Conservation (phyloP, 306 rosid species). For the Sechiopsis laciniata region DNA sequence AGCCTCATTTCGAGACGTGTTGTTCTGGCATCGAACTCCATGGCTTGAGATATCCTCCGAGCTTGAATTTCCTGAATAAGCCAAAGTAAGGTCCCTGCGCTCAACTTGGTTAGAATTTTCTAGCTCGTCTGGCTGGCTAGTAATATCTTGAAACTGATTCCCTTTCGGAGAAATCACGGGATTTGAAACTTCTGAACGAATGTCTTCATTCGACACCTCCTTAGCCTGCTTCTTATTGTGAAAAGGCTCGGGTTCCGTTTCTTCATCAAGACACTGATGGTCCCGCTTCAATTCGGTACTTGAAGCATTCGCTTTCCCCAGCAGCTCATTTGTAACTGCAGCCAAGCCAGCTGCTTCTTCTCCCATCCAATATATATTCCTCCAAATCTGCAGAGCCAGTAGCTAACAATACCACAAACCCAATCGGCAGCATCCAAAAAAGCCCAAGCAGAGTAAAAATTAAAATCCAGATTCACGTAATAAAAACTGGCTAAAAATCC, state of each 20-base stretch:
- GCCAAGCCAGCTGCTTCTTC: constrained; percentile 56
- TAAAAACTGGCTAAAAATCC: not conserved
- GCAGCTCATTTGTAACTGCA: constrained; percentile 36
- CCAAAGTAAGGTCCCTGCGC: constrained; percentile 66
- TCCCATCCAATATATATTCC: constrained; percentile 43
- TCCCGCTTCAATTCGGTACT: constrained; percentile 62
- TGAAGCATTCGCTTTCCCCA: constrained; percentile 35
- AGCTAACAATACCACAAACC: constrained; percentile 13
- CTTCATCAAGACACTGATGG: constrained; percentile 43
- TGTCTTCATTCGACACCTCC: constrained; percentile 75
- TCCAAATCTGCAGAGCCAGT: constrained; percentile 16
- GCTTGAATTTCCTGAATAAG: constrained; percentile 56
- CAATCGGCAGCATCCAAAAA: constrained; percentile 45
- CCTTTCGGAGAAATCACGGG: constrained; percentile 56
- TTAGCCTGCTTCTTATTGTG: constrained; percentile 64
- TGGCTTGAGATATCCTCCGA: constrained; percentile 52
- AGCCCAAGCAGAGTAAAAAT: not conserved
- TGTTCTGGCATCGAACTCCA: constrained; percentile 36
- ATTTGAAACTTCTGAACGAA: constrained; percentile 80
- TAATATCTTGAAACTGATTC: constrained; percentile 63
- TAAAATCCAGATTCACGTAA: not conserved
- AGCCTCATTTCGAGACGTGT: constrained; percentile 32
- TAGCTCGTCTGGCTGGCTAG: constrained; percentile 56
- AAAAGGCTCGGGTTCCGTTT: constrained; percentile 32
- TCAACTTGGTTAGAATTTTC: constrained; percentile 40